Base-by-base conservation (phyloP, 2,329 filamentous ascomycete species). In the Trichocomaceae sp. region DNA sequence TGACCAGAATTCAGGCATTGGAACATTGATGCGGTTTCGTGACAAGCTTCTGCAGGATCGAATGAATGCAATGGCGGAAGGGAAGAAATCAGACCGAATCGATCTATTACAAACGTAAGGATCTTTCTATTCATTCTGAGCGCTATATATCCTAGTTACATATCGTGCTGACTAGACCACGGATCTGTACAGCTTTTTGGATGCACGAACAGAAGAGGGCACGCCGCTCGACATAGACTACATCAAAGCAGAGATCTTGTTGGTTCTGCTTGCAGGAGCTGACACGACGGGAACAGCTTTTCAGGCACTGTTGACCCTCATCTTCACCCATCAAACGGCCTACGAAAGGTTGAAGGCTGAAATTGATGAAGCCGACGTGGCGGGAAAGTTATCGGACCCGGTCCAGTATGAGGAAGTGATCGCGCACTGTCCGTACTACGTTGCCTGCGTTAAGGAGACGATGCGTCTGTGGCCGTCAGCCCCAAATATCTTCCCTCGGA, bases 11-110 rank as follows among this genome's bases (percentile, higher is more conserved):
- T 76, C 72, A 12, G 80, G 79, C 0, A 80, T 83, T 33, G 80
- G 80, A 1, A 76, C 74, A 1, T 62, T 83, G 54, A 83, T 83
- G 79, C 71, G 77, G 8, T 83, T 82, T 64, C 77, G 80, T 3
- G 80, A 83, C 59, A 71, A 72, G 23, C 70, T 83, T 2, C 75
- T 83, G 54, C 62, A 67, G 20, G 66, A 80, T 58, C 73, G 81
- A 0, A 66, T 75, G 22, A 64, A 71, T 23, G 77, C 80, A 50
- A 71, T 81, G 19, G 69, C 76, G 49, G 63, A 68, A 4, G 78
- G 75, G 1, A 77, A 75, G 9, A 68, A 72, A 0, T 62, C 66
- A 5, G 72, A 71, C 1, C 72, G 77, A 4, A 67, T 77, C 20
- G 81, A 83, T 60, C 68, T 83, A 0, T 69, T 84, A 5, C 80